Base-by-base conservation (phyloP, 768 basidiomycete genomes). In the Trichaptum fuscoviolaceum region DNA sequence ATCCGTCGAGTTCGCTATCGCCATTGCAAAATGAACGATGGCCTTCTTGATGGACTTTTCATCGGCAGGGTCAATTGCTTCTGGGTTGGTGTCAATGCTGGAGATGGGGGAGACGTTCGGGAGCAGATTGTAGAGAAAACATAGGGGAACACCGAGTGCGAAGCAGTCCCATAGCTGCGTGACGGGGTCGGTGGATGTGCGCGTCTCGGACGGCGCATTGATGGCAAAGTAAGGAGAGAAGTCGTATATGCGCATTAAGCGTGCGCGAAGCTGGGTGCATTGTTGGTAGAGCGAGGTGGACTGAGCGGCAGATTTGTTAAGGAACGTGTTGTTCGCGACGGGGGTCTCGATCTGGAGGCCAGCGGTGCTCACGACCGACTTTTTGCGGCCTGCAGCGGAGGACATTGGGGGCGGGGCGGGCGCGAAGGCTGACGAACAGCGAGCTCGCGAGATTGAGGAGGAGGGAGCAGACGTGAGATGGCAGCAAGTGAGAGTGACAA, bases 121-220 rank as follows among this genome's bases (percentile, higher is more conserved):
- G 65, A 98, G 88, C 76, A 91, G 88, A 79, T 99, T 96, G 83
- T 93, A 96, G 71, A 99, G 88, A 81, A 92, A 97, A 80, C 95
- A 96, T 71, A 99, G 90, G 59, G 95, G 90, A 62, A 93, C 88
- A 67, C 97, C 97, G 36, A 95, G 85, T 57, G 95, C 89, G 79
- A 99, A 92, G 75, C 92, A 88, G 74, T 94, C 92, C 90, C 96
- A 96, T 63, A 98, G 87, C 76, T 95, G 93, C 61, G 91, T 89
- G 72, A 99, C 96, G 42, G 95, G 93, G 79, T 98, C 95, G 58
- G 90, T 91, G 35, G 91, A 92, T 76, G 87, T 87, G 66, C 92
- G 85, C 57, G 88, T 82, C 69, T 86, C 87, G 52, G 81, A 74
- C 23, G 82, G 73, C 8, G 85, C 79, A 8, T 88, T 84, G 67